phyloP scores from a whole-genome alignment of 192 early-diverging fungal species.

The Oehlia diaphana region DNA sequence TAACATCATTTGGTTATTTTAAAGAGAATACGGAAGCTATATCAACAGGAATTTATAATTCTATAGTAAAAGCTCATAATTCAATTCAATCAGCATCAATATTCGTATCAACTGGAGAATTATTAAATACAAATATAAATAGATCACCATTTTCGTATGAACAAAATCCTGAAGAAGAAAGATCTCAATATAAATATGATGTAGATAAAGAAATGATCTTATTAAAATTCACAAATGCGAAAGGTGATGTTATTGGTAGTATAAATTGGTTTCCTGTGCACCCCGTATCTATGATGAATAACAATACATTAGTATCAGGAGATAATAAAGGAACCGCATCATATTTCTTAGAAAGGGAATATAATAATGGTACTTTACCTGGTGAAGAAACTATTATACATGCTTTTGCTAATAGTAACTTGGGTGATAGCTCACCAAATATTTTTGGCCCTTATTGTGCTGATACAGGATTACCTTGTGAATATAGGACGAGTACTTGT shows the following conservation, averaged over 20 bases:
- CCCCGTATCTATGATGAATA: slow-evolving; percentile 35
- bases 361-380: slow-evolving; percentile 29
- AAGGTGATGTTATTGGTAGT: slow-evolving; percentile 27
- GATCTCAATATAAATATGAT: slow-evolving; percentile 29
- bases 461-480: slow-evolving; percentile 36
- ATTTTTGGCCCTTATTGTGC: slow-evolving; percentile 37
- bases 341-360: slow-evolving; percentile 29
- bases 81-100: slow-evolving; percentile 23
- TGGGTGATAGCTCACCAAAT: slow-evolving; percentile 37
- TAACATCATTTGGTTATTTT: slow-evolving; percentile 29
- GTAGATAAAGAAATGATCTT: slow-evolving; percentile 38
- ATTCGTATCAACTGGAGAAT: slow-evolving; percentile 21
- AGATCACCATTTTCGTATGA: slow-evolving; percentile 33
- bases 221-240: slow-evolving; percentile 24
- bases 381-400: slow-evolving; percentile 27
- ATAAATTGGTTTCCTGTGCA: slow-evolving; percentile 41
- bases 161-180: slow-evolving; percentile 34
- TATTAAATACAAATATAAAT: slow-evolving; percentile 36
- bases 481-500: slow-evolving; percentile 17
- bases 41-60: slow-evolving; percentile 30
- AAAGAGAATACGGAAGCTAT: slow-evolving; percentile 34
- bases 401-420: slow-evolving; percentile 37
- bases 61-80: slow-evolving; percentile 36
- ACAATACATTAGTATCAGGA: slow-evolving; percentile 34
- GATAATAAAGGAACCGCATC: slow-evolving; percentile 41